Base-by-base conservation (phyloP, 345 rosid genomes). In the Euphorbia tirucalli region DNA sequence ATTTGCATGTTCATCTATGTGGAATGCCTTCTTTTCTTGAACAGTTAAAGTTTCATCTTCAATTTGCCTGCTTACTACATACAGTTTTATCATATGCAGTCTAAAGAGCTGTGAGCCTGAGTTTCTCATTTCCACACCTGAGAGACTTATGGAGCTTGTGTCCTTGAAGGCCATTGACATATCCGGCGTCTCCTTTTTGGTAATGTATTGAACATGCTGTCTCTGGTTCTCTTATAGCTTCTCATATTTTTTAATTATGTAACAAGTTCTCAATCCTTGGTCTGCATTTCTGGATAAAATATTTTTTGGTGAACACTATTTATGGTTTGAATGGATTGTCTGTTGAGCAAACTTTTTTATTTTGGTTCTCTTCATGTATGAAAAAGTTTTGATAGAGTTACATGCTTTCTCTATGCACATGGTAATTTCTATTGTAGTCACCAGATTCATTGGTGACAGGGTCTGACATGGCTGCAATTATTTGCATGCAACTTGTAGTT, bases 81-180 rank as follows among this genome's bases (percentile, higher is more conserved):
- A 9, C 48, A 57, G 37, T 27, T 28, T 10, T 48, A 18, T 79
- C 4, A 37, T 66, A 4, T 76, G 79, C 79, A 92, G 98, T 28
- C 82, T 95, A 81, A 86, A 78, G 73, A 90, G 86, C 68, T 84
- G 90, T 60, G 99, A 95, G 73, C 98, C 98, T 61, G 98, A 95
- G 82, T 90, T 89, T 85, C 82, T 95, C 52, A 86, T 92, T 61
- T 83, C 97, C 25, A 92, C 97, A 19, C 97, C 99, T 61, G 90
- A 83, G 78, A 90, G 98, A 73, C 98, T 90, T 78, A 75, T 87
- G 80, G 93, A 89, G 88, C 91, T 95, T 75, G 74, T 90, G 77
- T 78, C 85, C 65, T 31, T 83, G 78, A 87, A 88, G 80, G 97
- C 94, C 19, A 67, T 89, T 58, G 93, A 89, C 77, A 65, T 90